phyloP scores from a whole-genome alignment of 306 rosid species.

The Casuarina cunninghamiana region DNA sequence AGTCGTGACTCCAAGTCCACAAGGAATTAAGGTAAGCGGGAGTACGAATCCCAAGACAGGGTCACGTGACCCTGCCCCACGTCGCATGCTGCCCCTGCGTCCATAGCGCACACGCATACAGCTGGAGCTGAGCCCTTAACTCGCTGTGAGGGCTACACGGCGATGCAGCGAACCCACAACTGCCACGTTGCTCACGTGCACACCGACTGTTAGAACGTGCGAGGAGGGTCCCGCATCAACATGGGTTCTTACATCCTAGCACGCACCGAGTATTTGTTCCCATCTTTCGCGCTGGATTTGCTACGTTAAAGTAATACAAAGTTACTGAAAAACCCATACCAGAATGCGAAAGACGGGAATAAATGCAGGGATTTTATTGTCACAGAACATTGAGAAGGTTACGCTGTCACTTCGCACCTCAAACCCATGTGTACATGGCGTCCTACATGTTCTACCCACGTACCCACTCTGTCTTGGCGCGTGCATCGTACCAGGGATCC shows the following conservation, averaged over 20 bases:
- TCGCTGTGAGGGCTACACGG: conserved; percentile 44
- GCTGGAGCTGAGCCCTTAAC: conserved; percentile 35
- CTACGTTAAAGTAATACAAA: conserved; percentile 25
- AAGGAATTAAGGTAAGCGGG: conserved; percentile 10
- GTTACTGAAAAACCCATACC: not conserved
- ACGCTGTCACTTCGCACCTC: conserved; percentile 27
- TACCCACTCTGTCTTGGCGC: not conserved
- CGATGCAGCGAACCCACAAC: conserved; percentile 16
- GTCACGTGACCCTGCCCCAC: conserved; percentile 61
- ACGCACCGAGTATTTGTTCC: conserved; percentile 34
- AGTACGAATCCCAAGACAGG: conserved; percentile 23
- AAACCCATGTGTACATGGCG: conserved; percentile 11
- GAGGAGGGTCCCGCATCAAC: conserved; percentile 40
- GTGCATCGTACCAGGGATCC: not conserved
- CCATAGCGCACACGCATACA: not conserved
- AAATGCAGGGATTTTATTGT: not conserved
- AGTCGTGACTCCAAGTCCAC: not conserved
- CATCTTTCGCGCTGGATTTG: conserved; percentile 35
- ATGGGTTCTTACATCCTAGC: conserved; percentile 31
- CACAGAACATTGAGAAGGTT: not conserved
- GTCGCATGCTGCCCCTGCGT: conserved; percentile 31
- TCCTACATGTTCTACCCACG: conserved; percentile 1
- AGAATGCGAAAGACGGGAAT: not conserved
- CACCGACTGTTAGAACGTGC: conserved; percentile 47
- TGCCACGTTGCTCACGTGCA: conserved; percentile 52